phyloP scores from a whole-genome alignment of 495 filamentous ascomycete species.

The Xylaria telfairii region DNA sequence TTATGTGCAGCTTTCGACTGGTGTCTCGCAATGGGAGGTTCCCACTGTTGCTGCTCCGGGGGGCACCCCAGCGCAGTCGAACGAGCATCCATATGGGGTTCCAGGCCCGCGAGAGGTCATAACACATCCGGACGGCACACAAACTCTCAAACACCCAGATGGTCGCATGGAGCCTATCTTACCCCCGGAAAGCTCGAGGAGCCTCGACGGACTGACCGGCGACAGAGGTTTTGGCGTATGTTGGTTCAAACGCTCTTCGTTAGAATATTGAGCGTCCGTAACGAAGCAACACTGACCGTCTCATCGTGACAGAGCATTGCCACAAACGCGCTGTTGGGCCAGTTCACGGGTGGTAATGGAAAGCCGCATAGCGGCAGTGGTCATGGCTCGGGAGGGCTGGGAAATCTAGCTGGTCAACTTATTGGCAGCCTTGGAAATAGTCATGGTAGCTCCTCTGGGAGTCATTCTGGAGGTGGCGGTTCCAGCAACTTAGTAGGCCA shows the following conservation, averaged over 20 bases:
- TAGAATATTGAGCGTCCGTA: neutral
- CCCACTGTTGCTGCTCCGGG: slow-evolving; percentile 68
- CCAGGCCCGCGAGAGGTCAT: slow-evolving; percentile 54
- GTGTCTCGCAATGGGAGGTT: slow-evolving; percentile 78
- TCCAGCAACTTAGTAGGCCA: slow-evolving; percentile 53
- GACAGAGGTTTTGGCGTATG: slow-evolving; percentile 57
- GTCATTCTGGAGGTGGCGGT: slow-evolving; percentile 43
- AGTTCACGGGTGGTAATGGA: slow-evolving; percentile 36
- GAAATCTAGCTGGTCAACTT: slow-evolving; percentile 44
- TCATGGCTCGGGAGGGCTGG: slow-evolving; percentile 42
- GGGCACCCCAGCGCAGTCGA: slow-evolving; percentile 53
- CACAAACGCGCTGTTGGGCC: slow-evolving; percentile 37
- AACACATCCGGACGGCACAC: slow-evolving; percentile 58
- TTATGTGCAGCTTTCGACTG: slow-evolving; percentile 77
- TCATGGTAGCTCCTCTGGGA: slow-evolving; percentile 38
- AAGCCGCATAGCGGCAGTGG: slow-evolving; percentile 38
- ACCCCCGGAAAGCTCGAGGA: slow-evolving; percentile 45
- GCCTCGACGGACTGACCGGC: slow-evolving; percentile 42
- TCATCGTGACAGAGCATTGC: slow-evolving; percentile 38
- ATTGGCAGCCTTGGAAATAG: slow-evolving; percentile 42
- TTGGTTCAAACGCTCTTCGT: slow-evolving; percentile 22
- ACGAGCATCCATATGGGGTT: slow-evolving; percentile 59
- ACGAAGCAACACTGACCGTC: slow-evolving; percentile 19
- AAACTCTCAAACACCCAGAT: slow-evolving; percentile 56
- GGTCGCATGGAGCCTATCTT: slow-evolving; percentile 57